Base-by-base conservation (phyloP, 352 stramenopile genomes). In the Globisporangium paddicum region DNA sequence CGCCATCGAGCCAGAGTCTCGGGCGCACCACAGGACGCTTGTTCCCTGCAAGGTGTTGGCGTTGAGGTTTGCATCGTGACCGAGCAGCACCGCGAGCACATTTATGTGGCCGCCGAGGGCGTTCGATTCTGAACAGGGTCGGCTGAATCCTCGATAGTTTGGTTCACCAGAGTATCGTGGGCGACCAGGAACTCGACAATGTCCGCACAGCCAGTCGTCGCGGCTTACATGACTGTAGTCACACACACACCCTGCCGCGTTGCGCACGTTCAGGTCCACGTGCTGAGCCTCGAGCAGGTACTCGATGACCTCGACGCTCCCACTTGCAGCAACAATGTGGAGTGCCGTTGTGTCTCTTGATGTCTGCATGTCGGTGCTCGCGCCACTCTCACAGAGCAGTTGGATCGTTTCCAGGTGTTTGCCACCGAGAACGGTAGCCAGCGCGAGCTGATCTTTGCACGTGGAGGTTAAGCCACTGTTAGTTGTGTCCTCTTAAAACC, bases 331-430 rank as follows among this genome's bases (percentile, higher is more conserved):
- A n/a, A 26, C 56, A 10, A 10, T 57, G 35, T 63, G 56, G 7
- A 63, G 47, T 26, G 37, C 56, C 11, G 56, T 51, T 37, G 47
- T 57, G 47, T 56, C 56, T n/a, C 48, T 56, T 3, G 19, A 37
- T 3, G 38, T 28, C 11, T 49, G 26, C 56, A 56, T 42, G 4
- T 44, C 47, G 14, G n/a, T 51, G 19, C 47, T 49, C 25, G 47
- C 46, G 14, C 47, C 56, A n/a, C 38, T 34, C 16, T 42, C 56
- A 23, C 56, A 57, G 2, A 63, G 35, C 5, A 42, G 25, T 14
- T 49, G 16, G 18, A 57, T n/a, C 3, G 45, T 44, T 18, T 37
- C 26, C n/a, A 57, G 26, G 2, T 57, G 35, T 4, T 10, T 19
- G 32, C 47, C 56, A 25, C 57, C 56, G 37, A 60, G 21, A 5